Evolutionary conservation across 2,329 filamentous ascomycete species (phyloP), one percentile per base, ranked within the genome.

Genomic region (Pseudogymnoascus verrucosus): DNA sequence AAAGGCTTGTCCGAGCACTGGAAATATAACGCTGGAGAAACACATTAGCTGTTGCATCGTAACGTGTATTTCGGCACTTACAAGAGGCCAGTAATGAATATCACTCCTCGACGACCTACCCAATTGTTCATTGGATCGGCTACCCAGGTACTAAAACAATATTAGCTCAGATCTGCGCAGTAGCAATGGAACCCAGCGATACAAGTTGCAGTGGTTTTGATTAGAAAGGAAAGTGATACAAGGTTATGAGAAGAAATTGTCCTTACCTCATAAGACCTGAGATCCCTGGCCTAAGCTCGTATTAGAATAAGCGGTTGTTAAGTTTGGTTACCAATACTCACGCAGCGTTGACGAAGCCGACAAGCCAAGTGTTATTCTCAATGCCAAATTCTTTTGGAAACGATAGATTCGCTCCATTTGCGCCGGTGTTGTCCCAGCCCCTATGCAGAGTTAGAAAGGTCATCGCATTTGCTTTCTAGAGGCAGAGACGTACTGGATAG

Each of bases 31-130:
- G 19, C 40, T 44, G 16, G 19, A 21, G 16, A 21, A 44, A 44
- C 16, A 44, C 40, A 44, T 44, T 21, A 44, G 40, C 40, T 12
- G 10, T 21, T 10, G 2, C 19, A 44, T 5, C 16, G 4, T 19
- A 10, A 5, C 40, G 16, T 6, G 4, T 21, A 44, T 44, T 21
- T 21, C 4, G 16, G 16, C 10, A 44, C 40, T 21, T 44, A 89
- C 71, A 93, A 87, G 66, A 89, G 83, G 59, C 87, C 89, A 3
- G 89, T 85, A 64, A 90, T 78, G 74, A 91, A 92, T 66, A 93
- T 91, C 34, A 85, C 87, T 62, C 86, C 86, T 7, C 87, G 79
- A 65, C 87, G 82, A n/a, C 86, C 87, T 65, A 89, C 83, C 71
- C 78, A 82, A 66, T 85, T n/a, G 71, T 88, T 87, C 36, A 82